These are phyloP conservation scores for Rosa chinensis DNA, from an alignment of 306 rosid species.

Conservation along the genomic window DNA sequence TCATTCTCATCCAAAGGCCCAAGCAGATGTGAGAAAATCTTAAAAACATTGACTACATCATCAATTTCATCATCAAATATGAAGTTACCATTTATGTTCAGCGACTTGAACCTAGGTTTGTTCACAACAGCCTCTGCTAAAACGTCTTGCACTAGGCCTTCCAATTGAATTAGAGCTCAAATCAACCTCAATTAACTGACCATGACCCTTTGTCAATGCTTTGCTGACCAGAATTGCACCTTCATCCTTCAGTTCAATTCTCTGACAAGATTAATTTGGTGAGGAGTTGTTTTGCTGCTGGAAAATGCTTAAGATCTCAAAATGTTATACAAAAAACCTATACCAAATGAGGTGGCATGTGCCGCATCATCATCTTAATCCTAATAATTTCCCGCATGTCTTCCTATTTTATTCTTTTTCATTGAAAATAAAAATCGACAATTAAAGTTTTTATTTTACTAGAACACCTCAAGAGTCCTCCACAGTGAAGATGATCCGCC, in stretches of 20 bases:
- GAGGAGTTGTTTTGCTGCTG: conserved; percentile 61
- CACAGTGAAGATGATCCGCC: no score
- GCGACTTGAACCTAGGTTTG: conserved; percentile 70
- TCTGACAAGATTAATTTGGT: conserved; percentile 63
- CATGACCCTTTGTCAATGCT: conserved; percentile 63
- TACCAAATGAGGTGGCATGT: no score
- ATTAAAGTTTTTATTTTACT: no score
- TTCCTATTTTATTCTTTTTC: no score
- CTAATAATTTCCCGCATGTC: no score
- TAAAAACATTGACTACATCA: conserved; percentile 53
- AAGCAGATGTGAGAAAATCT: conserved; percentile 50
- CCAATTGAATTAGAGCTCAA: conserved; percentile 59
- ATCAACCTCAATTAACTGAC: conserved; percentile 71
- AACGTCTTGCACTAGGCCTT: conserved; percentile 66
- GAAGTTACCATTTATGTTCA: conserved; percentile 60
- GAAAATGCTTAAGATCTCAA: no score
- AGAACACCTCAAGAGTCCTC: no score
- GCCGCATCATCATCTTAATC: no score
- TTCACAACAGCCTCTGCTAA: conserved; percentile 68
- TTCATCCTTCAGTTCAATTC: conserved; percentile 78
- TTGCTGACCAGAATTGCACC: conserved; percentile 66
- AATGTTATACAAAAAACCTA: no score
- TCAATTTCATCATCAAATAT: conserved; percentile 77
- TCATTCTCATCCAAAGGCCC: conserved; percentile 78
- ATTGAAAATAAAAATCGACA: no score